Evolutionary conservation across 2,329 filamentous ascomycete species (phyloP).

Genomic region (Trichoderma aggressivum): DNA sequence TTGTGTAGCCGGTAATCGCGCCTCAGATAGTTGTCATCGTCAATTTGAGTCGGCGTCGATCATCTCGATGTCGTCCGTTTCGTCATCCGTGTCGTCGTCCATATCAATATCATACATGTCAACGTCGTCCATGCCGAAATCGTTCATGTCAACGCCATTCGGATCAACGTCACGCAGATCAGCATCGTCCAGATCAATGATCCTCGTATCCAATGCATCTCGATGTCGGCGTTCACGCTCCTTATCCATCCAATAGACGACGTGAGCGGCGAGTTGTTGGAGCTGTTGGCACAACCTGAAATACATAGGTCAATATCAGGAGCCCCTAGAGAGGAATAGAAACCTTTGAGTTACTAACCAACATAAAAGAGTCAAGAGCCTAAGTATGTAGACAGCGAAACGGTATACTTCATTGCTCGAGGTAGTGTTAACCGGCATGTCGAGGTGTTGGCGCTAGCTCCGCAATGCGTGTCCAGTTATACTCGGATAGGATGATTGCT

Average conservation of each 20-base stretch:
- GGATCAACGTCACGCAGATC: background rate
- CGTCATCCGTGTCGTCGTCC: background rate
- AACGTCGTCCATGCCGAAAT: no score
- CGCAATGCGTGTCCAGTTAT: background rate
- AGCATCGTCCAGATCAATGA: background rate
- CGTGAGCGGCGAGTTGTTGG: background rate
- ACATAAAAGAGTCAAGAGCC: background rate
- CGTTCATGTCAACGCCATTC: background rate
- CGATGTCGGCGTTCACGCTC: background rate
- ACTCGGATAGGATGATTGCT: background rate
- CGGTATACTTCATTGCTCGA: background rate
- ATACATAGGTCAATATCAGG: background rate
- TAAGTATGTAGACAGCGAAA: background rate
- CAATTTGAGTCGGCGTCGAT: background rate
- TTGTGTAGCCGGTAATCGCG: background rate
- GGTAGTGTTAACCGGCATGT: background rate
- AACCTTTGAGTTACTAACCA: no score
- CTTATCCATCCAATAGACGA: background rate
- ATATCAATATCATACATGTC: background rate
- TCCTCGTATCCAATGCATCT: background rate
- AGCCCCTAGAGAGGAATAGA: background rate
- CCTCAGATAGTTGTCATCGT: background rate
- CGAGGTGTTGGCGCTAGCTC: background rate
- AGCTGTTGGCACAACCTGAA: background rate
- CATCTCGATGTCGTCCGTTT: background rate